Evolutionary conservation across 2,329 filamentous ascomycete species (phyloP).

Genomic region (Colletotrichum eremochloae): DNA sequence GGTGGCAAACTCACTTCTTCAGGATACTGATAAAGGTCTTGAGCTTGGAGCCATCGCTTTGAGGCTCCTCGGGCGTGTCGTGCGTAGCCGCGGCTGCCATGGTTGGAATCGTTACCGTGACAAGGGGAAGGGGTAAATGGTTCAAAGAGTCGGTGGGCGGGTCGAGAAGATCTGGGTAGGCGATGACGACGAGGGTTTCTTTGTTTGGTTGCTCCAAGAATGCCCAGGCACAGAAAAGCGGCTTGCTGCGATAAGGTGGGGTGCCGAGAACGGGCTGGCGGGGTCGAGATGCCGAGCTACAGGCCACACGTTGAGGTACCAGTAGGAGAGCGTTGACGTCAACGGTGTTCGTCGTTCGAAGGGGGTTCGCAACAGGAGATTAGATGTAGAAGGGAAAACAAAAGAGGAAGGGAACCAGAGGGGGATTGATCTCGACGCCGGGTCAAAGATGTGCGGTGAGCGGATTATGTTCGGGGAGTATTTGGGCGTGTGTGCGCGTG

Average conservation of each 20-base stretch:
- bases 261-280: conserved; percentile 40
- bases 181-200: conserved; percentile 35
- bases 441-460: conserved; percentile 14
- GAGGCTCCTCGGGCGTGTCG: conserved; percentile 58
- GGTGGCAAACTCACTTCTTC: conserved; percentile 75
- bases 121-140: not conserved
- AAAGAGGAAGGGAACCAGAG: not conserved
- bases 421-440: conserved; percentile 3
- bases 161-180: conserved; percentile 1
- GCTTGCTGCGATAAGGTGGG: conserved; percentile 40
- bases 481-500: conserved; percentile 6
- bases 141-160: conserved; percentile 5
- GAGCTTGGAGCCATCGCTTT: conserved; percentile 88
- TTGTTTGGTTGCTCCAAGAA: conserved; percentile 20
- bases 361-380: not conserved
- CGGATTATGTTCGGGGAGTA: conserved; percentile 1
- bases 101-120: conserved; percentile 17
- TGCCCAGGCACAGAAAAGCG: conserved; percentile 35
- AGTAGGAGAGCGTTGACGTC: not conserved
- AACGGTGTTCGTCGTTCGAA: not conserved
- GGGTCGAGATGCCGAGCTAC: conserved; percentile 28
- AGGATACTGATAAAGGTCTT: conserved; percentile 90
- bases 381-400: not conserved
- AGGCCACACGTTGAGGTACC: not conserved
- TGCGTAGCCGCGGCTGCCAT: conserved; percentile 57